Base-by-base conservation (phyloP, 2,329 filamentous ascomycete species). In the Botryotinia narcissicola region DNA sequence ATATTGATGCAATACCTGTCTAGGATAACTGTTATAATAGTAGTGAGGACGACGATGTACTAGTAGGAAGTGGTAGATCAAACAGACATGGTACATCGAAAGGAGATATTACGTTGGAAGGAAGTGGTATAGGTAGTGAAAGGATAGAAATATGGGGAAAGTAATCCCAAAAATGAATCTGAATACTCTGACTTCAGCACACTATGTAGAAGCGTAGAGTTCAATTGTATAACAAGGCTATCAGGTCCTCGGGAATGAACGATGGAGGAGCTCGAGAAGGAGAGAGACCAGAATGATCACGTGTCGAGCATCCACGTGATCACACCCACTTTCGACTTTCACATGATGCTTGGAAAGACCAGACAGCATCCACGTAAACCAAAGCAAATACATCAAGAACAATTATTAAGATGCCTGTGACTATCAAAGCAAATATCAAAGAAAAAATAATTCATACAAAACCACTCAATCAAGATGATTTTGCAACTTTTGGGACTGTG, bases 401-500 rank as follows among this genome's bases (percentile, higher is more conserved):
- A 48, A 1, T 25, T 29, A 6, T 22, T 18, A 73, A 63, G 57
- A 80, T 79, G 78, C 74, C 77, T 42, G n/a, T 77, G 14, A 48
- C 40, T 32, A 76, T 78, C 54, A 40, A 71, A 7, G 46, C 68
- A n/a, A 73, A 73, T 35, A 22, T 59, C 25, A 51, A 54, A 44
- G 54, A 62, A 7, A 35, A 73, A 18, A 66, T 80, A 66, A 82
- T 96, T 77, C 84, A 84, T 37, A 87, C 92, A 14, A 84, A 87
- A 77, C 88, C 89, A n/a, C 88, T 98, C 70, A 92, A 90, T 14
- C 87, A 88, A 63, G 84, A 86, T 7, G 84, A 88, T 70, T 98
- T 98, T 83, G 85, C 89, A 22, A 86, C 89, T 61, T 99, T 97
- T 82, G 96, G 96, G 81, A 91, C 92, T 72, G 93, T 96, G 64